A percentile compares a stretch with the other conserved stretches of the same genome.
These are phyloP conservation scores for Lagerstroemia speciosa DNA, from an alignment of 345 rosid species.

Conservation along the genomic window DNA sequence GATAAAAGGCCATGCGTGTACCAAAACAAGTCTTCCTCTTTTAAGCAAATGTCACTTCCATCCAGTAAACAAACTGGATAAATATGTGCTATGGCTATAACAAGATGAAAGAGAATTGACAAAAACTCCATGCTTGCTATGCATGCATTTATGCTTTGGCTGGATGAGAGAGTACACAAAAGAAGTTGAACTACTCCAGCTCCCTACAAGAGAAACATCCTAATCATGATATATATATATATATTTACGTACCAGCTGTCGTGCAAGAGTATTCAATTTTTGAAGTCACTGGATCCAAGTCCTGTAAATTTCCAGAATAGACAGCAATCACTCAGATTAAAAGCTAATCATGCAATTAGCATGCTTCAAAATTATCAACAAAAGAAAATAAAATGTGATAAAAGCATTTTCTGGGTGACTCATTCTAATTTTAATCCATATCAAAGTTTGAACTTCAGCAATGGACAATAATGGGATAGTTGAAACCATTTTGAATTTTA, in stretches of 20 bases:
- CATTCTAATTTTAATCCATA: background rate
- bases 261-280: constrained; percentile 65
- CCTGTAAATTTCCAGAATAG: constrained; percentile 27
- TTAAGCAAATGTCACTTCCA: background rate
- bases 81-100: background rate
- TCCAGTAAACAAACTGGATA: background rate
- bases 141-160: background rate
- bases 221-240: background rate
- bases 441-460: background rate
- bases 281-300: constrained; percentile 69
- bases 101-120: background rate
- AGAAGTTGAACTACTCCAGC: background rate
- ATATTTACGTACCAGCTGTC: constrained; percentile 56
- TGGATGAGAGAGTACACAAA: background rate
- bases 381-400: background rate
- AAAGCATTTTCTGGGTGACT: background rate
- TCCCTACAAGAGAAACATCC: background rate
- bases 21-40: background rate
- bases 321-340: background rate
- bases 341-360: background rate
- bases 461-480: background rate
- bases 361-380: background rate
- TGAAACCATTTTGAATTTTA: background rate
- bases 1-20: background rate
- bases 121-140: background rate